Conservation (phyloP, 2,329 filamentous ascomycete species). For the Gaeumannomyces sp. region DNA sequence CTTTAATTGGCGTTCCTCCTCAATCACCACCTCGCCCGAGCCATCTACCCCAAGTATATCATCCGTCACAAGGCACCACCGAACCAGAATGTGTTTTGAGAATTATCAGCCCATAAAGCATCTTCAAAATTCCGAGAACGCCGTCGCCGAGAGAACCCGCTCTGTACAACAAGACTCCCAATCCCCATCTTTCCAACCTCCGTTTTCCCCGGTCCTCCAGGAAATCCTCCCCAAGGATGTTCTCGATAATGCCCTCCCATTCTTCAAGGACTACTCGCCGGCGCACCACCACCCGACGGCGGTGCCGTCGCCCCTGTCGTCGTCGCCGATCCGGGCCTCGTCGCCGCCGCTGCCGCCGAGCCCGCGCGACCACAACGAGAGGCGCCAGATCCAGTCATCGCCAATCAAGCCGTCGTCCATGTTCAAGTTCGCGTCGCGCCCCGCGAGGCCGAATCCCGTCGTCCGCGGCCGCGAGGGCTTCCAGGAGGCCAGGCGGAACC, state of each 20-base stretch:
- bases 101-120: background rate
- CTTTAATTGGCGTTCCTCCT: background rate
- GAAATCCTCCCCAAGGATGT: conserved; percentile 22
- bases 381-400: conserved; percentile 29
- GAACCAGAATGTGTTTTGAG: background rate
- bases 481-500: conserved; percentile 56
- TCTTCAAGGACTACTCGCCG: conserved; percentile 33
- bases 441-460: conserved; percentile 56
- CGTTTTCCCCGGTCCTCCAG: background rate
- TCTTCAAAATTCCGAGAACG: background rate
- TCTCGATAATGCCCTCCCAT: conserved; percentile 33
- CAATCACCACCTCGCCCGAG: background rate
- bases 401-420: conserved; percentile 22
- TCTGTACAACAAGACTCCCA: background rate
- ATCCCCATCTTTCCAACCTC: background rate
- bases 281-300: conserved; percentile 34
- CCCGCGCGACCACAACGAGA: conserved; percentile 21
- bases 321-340: conserved; percentile 50
- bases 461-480: conserved; percentile 54
- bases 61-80: background rate
- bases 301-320: conserved; percentile 51
- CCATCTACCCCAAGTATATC: background rate
- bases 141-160: too few species aligned
- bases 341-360: conserved; percentile 38
- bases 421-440: conserved; percentile 48